Percentiles rank a stretch among this genome's conserved stretches.
phyloP scores from a whole-genome alignment of 176 grass and related monocot genomes.

The Calamus simplicifolius region DNA sequence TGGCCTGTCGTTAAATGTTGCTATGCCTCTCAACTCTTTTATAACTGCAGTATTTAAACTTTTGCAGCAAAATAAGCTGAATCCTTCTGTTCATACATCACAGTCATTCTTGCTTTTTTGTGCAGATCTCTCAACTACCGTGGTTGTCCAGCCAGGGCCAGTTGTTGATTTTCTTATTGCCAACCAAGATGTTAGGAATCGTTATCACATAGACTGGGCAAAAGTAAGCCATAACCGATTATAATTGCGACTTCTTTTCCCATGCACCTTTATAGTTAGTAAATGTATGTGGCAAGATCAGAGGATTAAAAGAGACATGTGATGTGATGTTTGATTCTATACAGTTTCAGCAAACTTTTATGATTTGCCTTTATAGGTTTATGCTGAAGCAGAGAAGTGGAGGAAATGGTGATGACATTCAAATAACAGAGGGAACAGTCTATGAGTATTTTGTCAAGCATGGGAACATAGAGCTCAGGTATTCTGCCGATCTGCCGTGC shows the following conservation, averaged over 20 bases:
- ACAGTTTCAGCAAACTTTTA: too few relatives aligned
- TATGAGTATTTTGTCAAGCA: slow-evolving; percentile 63
- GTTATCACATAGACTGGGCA: slow-evolving; percentile 54
- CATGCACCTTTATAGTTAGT: too few relatives aligned
- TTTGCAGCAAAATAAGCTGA: too few relatives aligned
- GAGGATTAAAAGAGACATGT: too few relatives aligned
- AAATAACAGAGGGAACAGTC: slow-evolving; percentile 38
- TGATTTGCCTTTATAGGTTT: slow-evolving; percentile 38
- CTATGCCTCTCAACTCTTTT: slow-evolving; percentile 12
- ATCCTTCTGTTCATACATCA: too few relatives aligned
- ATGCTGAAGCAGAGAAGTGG: slow-evolving; percentile 46
- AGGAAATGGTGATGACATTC: slow-evolving; percentile 16
- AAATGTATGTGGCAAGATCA: too few relatives aligned
- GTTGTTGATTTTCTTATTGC: slow-evolving; percentile 71
- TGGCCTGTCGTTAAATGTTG: slow-evolving; percentile 77
- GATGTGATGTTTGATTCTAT: too few relatives aligned
- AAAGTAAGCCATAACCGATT: slow-evolving; percentile 28
- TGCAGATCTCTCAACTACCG: slow-evolving; percentile 86
- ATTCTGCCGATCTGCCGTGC: slow-evolving; percentile 66
- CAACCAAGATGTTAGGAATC: slow-evolving; percentile 55
- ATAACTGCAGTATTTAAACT: too few relatives aligned
- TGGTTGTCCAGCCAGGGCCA: slow-evolving; percentile 82
- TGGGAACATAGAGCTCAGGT: slow-evolving; percentile 40
- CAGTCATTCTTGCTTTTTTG: background rate
- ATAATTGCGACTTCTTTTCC: too few relatives aligned